A percentile compares a stretch with the other conserved stretches of the same genome.
Conservation (phyloP, 1,139 yeast species). For the Candida labiduridarum region DNA sequence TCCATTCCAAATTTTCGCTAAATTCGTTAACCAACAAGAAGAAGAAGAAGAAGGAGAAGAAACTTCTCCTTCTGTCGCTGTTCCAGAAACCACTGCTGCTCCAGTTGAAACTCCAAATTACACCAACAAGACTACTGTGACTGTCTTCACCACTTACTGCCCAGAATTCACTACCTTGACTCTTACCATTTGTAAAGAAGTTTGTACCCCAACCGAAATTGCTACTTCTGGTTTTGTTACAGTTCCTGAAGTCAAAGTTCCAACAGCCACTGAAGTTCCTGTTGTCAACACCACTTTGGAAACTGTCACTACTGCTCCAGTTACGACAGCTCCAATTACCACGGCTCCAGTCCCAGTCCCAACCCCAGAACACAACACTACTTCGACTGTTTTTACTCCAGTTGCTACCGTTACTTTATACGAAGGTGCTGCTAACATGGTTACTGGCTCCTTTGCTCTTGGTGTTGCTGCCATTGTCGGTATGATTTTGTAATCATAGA, state of each 20-base stretch:
- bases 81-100: neutral
- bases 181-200: conserved; percentile 11
- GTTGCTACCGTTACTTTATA: conserved; percentile 7
- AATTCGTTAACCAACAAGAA: conserved; percentile 3
- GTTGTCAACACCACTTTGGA: neutral
- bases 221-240: conserved; percentile 6
- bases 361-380: neutral
- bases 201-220: conserved; percentile 8
- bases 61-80: neutral
- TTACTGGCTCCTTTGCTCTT: conserved; percentile 8
- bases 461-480: conserved; percentile 10
- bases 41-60: conserved; percentile 1
- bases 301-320: neutral
- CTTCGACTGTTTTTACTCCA: conserved; percentile 4
- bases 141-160: conserved; percentile 12
- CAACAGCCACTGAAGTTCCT: neutral
- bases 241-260: neutral
- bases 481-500: conserved; percentile 6
- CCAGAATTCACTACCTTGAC: conserved; percentile 15
- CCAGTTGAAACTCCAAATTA: neutral
- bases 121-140: conserved; percentile 7
- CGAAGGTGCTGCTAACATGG: conserved; percentile 9
- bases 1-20: conserved; percentile 22
- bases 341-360: neutral
- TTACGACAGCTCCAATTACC: neutral